A percentile compares a stretch with the other conserved stretches of the same genome.
Evolutionary conservation across 345 rosid genomes (phyloP).

Genomic region (Gossypium herbaceum): DNA sequence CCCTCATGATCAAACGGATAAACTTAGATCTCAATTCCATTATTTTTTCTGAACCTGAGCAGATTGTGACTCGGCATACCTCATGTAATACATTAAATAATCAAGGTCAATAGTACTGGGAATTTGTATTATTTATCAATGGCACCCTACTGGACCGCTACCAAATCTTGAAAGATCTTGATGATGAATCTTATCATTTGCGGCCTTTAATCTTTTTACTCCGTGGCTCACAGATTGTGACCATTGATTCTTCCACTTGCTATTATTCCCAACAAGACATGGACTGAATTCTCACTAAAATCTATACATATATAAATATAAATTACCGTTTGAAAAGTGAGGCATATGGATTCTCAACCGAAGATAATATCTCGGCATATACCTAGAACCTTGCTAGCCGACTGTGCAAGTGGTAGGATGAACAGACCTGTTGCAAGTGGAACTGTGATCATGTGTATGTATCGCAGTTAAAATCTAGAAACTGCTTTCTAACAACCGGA

Average conservation of each 20-base stretch:
- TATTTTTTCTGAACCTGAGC: not conserved
- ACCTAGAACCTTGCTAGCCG: slow-evolving; percentile 31
- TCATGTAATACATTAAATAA: not conserved
- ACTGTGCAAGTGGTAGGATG: slow-evolving; percentile 30
- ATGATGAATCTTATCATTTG: slow-evolving; percentile 31
- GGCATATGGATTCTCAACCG: slow-evolving; percentile 24
- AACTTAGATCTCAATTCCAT: not conserved
- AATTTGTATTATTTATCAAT: slow-evolving; percentile 5
- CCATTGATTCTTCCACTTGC: slow-evolving; percentile 43
- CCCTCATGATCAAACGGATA: not conserved
- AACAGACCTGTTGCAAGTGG: slow-evolving; percentile 36
- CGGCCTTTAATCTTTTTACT: slow-evolving; percentile 1
- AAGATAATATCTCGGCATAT: slow-evolving; percentile 35
- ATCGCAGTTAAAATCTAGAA: slow-evolving; percentile 24
- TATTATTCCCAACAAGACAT: slow-evolving; percentile 28
- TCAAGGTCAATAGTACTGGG: not conserved
- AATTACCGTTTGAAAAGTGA: slow-evolving; percentile 5
- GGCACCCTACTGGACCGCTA: slow-evolving; percentile 31
- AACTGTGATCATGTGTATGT: slow-evolving; percentile 27
- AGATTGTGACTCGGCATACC: not conserved
- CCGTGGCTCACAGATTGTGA: slow-evolving; percentile 2
- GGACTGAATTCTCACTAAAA: slow-evolving; percentile 26
- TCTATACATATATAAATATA: not conserved
- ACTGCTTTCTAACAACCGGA: not conserved
- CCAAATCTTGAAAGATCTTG: slow-evolving; percentile 39